Base-by-base conservation (phyloP, 371 early-diverging fungal genomes). In the Apophysomyces sp. region DNA sequence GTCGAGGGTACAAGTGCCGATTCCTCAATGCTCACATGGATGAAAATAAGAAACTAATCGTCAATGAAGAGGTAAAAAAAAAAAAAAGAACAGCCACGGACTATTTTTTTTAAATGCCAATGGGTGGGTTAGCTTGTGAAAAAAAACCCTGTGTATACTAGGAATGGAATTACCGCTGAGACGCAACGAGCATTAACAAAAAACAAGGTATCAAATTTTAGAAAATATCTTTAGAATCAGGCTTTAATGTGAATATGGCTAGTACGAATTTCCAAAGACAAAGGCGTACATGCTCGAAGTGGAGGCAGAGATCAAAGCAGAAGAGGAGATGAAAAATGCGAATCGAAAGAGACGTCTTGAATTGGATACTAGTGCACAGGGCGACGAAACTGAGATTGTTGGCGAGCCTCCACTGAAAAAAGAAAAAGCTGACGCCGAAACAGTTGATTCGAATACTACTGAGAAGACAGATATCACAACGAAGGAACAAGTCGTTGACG, bases 1-100 rank as follows among this genome's bases (percentile, higher is more conserved):
- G 70, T 4, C 78, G 78, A 63, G 92, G 96, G 4, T 73, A 92
- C 54, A 88, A 86, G 54, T 97, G 98, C 76, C 80, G 97, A 13
- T 95, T 66, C 65, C 76, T 92, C 24, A 69, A 68, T 2, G 87
- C 86, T 3, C 97, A 97, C 72, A 67, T 89, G 21, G 78, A 77
- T 34, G 67, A 69, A 12, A 80, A 85, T 26, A 80, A 75, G 5
- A 80, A 76, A 11, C 65, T 82, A 40, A 56, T 85, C 13, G 67
- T 78, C 1, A 76, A 84, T 57, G 83, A 89, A 57, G 82, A 81
- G 57, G 74, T 81, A 67, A 15, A 49, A 3, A 12, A 16, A 6
- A 24, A 4, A 21, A 29, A n/a, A n/a, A n/a, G n/a, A n/a, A n/a
- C n/a, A n/a, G n/a, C n/a, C n/a, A n/a, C n/a, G n/a, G n/a, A n/a